Evolutionary conservation across 139 green algal species (phyloP).

Genomic region (Ettlia oleoabundans): DNA sequence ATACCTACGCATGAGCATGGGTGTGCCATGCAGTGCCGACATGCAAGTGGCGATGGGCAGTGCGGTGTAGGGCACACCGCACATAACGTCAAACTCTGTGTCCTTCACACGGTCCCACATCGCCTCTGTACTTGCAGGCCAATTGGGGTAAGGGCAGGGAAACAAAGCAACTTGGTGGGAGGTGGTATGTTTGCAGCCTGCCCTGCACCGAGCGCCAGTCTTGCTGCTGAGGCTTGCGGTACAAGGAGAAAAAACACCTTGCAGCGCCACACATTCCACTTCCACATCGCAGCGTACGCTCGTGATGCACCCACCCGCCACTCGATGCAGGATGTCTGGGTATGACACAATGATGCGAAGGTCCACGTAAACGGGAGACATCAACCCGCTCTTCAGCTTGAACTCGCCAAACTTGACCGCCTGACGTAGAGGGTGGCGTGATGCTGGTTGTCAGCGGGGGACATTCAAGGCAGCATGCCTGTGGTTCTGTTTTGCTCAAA

Average conservation of each 20-base stretch:
- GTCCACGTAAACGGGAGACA: conserved; percentile 98
- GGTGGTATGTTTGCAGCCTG: no score
- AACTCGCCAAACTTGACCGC: conserved; percentile 99
- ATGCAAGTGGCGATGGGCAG: conserved; percentile 99
- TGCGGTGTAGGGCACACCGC: conserved; percentile 98
- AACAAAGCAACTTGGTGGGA: no score
- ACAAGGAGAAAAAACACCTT: no score
- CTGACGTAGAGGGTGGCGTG: conserved; percentile 50
- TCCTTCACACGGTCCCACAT: conserved; percentile 85
- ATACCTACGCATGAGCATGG: conserved; percentile 91
- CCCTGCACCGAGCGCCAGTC: no score
- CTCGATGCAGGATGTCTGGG: conserved; percentile 90
- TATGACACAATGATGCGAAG: conserved; percentile 98
- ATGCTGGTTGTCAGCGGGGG: no score
- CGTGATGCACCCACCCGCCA: conserved; percentile 50
- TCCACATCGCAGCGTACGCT: no score
- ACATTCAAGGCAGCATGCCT: background rate
- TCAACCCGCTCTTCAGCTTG: conserved; percentile 97
- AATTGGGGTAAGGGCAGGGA: no score
- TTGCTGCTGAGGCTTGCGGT: no score
- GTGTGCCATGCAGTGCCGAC: conserved; percentile 80
- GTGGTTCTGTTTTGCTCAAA: no score
- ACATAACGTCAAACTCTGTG: conserved; percentile 94
- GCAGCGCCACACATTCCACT: no score
- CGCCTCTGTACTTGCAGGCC: conserved; percentile 55